Evolutionary conservation across 805 yeast species (phyloP), one percentile per base, ranked within the genome.

Genomic region (Naumovozyma baii): DNA sequence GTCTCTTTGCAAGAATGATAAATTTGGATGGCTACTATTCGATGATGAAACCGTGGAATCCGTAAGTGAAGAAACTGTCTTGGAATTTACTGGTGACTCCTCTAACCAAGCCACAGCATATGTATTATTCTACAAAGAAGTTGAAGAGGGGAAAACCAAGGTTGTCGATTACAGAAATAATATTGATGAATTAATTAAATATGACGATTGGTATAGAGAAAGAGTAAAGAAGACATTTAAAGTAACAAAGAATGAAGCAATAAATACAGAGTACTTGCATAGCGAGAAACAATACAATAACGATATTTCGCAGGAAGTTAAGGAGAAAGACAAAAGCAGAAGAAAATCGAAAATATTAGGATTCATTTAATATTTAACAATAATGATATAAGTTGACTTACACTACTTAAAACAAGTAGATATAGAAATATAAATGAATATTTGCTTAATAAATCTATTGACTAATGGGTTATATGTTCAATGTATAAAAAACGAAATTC

Each of bases 21-120:
- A 73, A 17, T 74, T 76, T 31, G 88, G 95, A 0, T 92, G 98
- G 98, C 64, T 92, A 22, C 63, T 92, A 41, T 92, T 84, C 63
- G 98, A 92, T 58, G 98, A 92, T 59, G 97, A 92, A 59, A 79
- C 92, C 4, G 96, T 90, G 2, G 96, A 90, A 57, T 66, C 81
- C 13, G 87, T 92, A 8, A 86, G 80, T 48, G 95, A 86, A 45
- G 67, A 74, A 31, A 86, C 81, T 48, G 96, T 92, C 3, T 70
- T 78, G 59, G 74, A 82, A 50, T 92, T 88, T 54, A 81, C 85
- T 52, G 97, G 97, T 19, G 90, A 85, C 56, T 78, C 82, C 3
- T 81, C 83, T 2, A 92, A 94, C 5, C 70, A 85, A 52, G 87
- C 96, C 0, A 81, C 95, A 19, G 97, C 97, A 0, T 92, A 92